phyloP scores from a whole-genome alignment of 2,329 filamentous ascomycete species.

The Penicillium sp. region DNA sequence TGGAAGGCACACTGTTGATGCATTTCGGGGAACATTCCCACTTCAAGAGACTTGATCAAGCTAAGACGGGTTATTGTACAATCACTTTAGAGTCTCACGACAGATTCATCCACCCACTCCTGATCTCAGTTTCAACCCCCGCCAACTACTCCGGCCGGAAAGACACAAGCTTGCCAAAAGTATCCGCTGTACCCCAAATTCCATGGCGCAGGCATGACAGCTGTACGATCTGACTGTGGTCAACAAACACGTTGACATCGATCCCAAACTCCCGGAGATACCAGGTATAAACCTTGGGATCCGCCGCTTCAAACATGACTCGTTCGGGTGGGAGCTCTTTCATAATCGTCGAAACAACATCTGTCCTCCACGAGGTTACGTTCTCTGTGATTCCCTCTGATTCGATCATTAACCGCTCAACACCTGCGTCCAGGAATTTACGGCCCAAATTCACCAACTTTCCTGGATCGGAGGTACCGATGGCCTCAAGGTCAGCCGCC shows the following conservation, averaged over 20 bases:
- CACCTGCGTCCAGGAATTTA: conserved; percentile 56
- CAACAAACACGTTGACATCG: conserved; percentile 63
- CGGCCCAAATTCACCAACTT: conserved; percentile 57
- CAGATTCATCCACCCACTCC: not conserved
- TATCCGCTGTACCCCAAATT: conserved; percentile 62
- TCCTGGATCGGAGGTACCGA: conserved; percentile 56
- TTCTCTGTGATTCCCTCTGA: conserved; percentile 66
- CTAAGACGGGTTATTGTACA: not conserved
- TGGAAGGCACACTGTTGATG: not conserved
- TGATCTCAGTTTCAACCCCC: not conserved
- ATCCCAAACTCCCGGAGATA: conserved; percentile 62
- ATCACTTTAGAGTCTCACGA: not conserved
- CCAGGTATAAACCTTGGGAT: conserved; percentile 62
- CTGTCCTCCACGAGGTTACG: conserved; percentile 58
- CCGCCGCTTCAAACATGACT: conserved; percentile 64
- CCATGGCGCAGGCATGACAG: conserved; percentile 56
- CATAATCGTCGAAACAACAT: conserved; percentile 59
- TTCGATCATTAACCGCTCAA: conserved; percentile 63
- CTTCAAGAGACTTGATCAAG: not conserved
- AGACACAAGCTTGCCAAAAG: conserved; percentile 58
- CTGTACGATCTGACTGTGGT: conserved; percentile 64
- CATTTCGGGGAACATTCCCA: not conserved
- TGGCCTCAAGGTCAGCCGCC: conserved; percentile 51
- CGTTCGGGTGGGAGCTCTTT: conserved; percentile 57
- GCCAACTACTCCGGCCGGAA: conserved; percentile 35